phyloP scores from a whole-genome alignment of 495 filamentous ascomycete genomes.

The Apiosordaria backusii region DNA sequence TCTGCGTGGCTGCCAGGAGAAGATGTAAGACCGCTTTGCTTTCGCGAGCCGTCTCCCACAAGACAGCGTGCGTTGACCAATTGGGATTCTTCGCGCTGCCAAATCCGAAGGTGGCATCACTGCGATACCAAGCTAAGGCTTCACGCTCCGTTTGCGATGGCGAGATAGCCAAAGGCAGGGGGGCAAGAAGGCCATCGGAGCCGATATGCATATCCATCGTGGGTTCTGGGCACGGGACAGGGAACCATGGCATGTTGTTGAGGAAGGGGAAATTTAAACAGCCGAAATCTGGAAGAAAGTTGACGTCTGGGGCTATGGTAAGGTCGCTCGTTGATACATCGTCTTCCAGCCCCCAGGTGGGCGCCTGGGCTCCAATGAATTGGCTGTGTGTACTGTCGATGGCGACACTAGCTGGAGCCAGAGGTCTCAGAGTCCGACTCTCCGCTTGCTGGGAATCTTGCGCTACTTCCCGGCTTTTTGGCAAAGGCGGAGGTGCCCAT shows the following conservation, averaged over 20 bases:
- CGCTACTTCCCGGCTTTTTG: neutral
- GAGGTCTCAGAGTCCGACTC: neutral
- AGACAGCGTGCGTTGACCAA: slow-evolving; percentile 25
- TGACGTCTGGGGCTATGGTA: slow-evolving; percentile 1
- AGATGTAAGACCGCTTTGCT: slow-evolving; percentile 17
- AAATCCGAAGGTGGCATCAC: slow-evolving; percentile 17
- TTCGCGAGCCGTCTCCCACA: slow-evolving; percentile 8
- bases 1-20: slow-evolving; percentile 20
- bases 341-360: neutral
- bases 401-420: neutral
- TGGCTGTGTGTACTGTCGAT: neutral
- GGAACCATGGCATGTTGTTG: neutral
- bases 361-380: neutral
- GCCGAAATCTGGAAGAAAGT: neutral
- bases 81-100: slow-evolving; percentile 22
- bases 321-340: neutral
- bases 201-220: slow-evolving; percentile 12
- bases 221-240: slow-evolving; percentile 9
- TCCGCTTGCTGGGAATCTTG: neutral
- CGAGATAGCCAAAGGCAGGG: slow-evolving; percentile 12
- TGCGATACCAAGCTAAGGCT: slow-evolving; percentile 18
- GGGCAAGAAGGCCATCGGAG: slow-evolving; percentile 6
- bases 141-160: slow-evolving; percentile 13
- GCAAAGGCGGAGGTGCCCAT: neutral
- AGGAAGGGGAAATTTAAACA: too few relatives aligned